phyloP scores from a whole-genome alignment of 345 rosid genomes.

The Rubroshorea leprosula region DNA sequence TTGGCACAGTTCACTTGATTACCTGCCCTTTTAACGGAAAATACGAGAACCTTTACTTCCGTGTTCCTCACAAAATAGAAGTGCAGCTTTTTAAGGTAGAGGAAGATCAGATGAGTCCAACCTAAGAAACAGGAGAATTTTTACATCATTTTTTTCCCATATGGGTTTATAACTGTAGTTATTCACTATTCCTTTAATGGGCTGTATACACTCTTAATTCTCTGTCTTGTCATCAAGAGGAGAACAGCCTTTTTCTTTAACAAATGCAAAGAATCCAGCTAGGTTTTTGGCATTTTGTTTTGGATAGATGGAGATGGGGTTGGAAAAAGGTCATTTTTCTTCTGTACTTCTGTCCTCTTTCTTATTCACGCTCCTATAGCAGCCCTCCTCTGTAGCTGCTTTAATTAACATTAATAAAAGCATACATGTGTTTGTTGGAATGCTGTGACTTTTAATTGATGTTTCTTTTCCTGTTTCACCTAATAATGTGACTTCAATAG shows the following conservation, averaged over 20 bases:
- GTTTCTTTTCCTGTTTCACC: neutral
- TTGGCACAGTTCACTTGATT: slow-evolving; percentile 10
- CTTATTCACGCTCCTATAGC: slow-evolving; percentile 15
- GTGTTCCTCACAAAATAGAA: slow-evolving; percentile 29
- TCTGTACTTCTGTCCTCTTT: slow-evolving; percentile 3
- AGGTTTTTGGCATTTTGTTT: slow-evolving; percentile 27
- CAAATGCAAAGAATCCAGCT: slow-evolving; percentile 17
- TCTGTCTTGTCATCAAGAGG: slow-evolving; percentile 21
- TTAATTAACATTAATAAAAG: neutral
- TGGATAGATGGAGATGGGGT: slow-evolving; percentile 11
- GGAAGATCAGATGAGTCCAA: slow-evolving; percentile 32
- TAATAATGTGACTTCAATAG: neutral
- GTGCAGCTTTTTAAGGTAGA: slow-evolving; percentile 36
- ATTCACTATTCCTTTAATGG: slow-evolving; percentile 24
- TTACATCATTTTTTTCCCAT: slow-evolving; percentile 29
- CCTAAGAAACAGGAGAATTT: slow-evolving; percentile 30
- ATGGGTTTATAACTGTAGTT: slow-evolving; percentile 27
- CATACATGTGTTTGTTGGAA: neutral
- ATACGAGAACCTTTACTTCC: slow-evolving; percentile 17
- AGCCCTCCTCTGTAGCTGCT: neutral
- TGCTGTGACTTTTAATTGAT: neutral
- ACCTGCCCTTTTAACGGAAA: slow-evolving; percentile 16
- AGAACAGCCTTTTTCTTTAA: slow-evolving; percentile 31
- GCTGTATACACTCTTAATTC: slow-evolving; percentile 30
- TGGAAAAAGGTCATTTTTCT: slow-evolving; percentile 18